Base-by-base conservation (phyloP, 1,139 yeast genomes). In the Suhomyces ambrosiae region DNA sequence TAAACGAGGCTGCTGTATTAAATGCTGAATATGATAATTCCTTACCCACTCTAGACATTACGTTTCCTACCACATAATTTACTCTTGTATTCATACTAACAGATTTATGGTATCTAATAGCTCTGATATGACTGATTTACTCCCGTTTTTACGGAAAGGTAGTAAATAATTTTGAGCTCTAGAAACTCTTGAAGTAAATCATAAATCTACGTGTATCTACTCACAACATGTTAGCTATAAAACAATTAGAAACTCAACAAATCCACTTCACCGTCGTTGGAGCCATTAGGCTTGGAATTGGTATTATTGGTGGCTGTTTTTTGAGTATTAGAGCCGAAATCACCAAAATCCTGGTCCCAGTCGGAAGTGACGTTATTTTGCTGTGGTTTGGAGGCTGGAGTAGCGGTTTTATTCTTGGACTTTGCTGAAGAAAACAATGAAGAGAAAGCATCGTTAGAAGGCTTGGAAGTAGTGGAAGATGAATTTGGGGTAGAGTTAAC, bases 381-480 rank as follows among this genome's bases (percentile, higher is more conserved):
- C 14, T 23, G 47, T 33, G 43, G 44, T 18, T 31, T 29, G 32
- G 30, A 52, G 10, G 27, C 33, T 40, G 27, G 30, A 28, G 28
- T 29, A 26, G 28, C 33, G 38, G 38, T 25, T 36, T 53, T 39
- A 12, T 54, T 41, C 44, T 68, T 69, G 17, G 82, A 61, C 53
- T 83, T 80, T 7, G 96, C 95, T 13, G 82, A 64, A 12, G 82
- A 71, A 68, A 92, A 86, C 49, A 89, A 70, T 13, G 88, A 82
- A 23, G 95, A 86, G 61, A 89, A 89, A 1, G 94, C 94, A 61
- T 87, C 95, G 46, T 73, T 74, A 7, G 72, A 47, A 22, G 65
- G 55, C 45, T 65, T 64, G 18, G 73, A 53, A 7, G 70, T 63
- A 5, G 68, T 47, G 4, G 63, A 48, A 5, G 56, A n/a, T 3